A percentile compares a stretch with the other conserved stretches of the same genome.
Evolutionary conservation across 2,329 filamentous ascomycete species (phyloP).

Genomic region (Clarireedia paspali): DNA sequence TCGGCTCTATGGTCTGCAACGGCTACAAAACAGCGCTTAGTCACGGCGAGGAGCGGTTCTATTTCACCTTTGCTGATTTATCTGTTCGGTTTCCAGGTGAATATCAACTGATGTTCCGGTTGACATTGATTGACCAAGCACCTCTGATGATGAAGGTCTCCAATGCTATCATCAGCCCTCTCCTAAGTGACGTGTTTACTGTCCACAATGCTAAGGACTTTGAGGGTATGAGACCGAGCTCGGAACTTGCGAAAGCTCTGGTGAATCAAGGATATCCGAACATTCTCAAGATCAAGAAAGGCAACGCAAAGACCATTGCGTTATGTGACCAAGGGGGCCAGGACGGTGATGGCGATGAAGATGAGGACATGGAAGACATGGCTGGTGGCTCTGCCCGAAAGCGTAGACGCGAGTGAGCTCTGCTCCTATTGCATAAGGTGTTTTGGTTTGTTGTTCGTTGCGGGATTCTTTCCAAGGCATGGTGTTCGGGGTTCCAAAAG

Average conservation of each 20-base stretch:
- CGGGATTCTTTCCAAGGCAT: too few relatives aligned
- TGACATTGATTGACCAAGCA: constrained; percentile 58
- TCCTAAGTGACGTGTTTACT: constrained; percentile 55
- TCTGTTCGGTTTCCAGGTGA: constrained; percentile 69
- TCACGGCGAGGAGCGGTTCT: constrained; percentile 64
- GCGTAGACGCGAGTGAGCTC: not conserved
- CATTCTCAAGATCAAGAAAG: constrained; percentile 80
- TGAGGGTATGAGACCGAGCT: constrained; percentile 74
- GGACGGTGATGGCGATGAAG: constrained; percentile 21
- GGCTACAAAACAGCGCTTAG: constrained; percentile 73
- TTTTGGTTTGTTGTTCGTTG: too few relatives aligned
- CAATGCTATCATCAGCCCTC: constrained; percentile 41
- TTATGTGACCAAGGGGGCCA: constrained; percentile 29
- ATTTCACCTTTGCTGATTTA: constrained; percentile 80
- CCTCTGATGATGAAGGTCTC: not conserved
- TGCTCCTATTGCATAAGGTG: too few relatives aligned
- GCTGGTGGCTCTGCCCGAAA: not conserved
- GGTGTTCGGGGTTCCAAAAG: too few relatives aligned
- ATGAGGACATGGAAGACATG: constrained; percentile 18
- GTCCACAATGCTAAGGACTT: constrained; percentile 84
- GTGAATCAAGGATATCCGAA: constrained; percentile 63
- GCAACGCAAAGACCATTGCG: constrained; percentile 53
- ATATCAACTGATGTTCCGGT: constrained; percentile 67
- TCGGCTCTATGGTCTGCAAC: constrained; percentile 71
- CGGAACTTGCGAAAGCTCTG: constrained; percentile 62